Conservation (phyloP, 2,329 filamentous ascomycete species). For the Thielaviopsis punctulata region DNA sequence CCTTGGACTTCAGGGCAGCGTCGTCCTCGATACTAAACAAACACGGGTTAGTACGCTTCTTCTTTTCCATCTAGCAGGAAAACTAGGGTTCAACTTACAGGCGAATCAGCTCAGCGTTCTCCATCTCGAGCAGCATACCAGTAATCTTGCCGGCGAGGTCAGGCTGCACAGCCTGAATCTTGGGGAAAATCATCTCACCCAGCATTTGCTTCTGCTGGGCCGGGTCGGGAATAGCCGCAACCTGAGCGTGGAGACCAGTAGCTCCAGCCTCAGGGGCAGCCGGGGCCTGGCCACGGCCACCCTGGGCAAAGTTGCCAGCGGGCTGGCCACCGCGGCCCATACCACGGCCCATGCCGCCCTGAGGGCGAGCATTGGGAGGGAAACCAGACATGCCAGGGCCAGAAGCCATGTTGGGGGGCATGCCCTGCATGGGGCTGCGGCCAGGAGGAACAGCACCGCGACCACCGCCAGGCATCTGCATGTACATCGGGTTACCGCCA, state of each 20-base stretch:
- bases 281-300: conserved; percentile 25
- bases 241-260: conserved; percentile 36
- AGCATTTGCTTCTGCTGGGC: conserved; percentile 96
- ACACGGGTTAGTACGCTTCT: conserved; percentile 12
- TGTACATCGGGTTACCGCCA: conserved; percentile 64
- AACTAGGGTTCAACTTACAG: conserved; percentile 51
- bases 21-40: conserved; percentile 74
- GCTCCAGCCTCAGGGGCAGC: conserved; percentile 2
- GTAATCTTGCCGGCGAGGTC: conserved; percentile 98
- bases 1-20: conserved; percentile 76
- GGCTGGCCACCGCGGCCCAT: conserved; percentile 24
- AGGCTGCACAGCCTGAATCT: conserved; percentile 88
- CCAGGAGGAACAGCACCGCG: conserved; percentile 47
- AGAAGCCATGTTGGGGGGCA: conserved; percentile 46
- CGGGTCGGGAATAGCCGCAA: conserved; percentile 36
- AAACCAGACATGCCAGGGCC: conserved; percentile 38
- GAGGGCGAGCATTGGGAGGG: conserved; percentile 38
- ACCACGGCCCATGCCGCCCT: conserved; percentile 32
- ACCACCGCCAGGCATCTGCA: conserved; percentile 55
- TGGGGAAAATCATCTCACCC: conserved; percentile 94
- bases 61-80: conserved; percentile 12
- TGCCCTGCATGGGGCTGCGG: conserved; percentile 57
- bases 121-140: conserved; percentile 99
- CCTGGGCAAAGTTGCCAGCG: conserved; percentile 28
- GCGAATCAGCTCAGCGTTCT: conserved; percentile 82